phyloP scores from a whole-genome alignment of 2,329 filamentous ascomycete genomes.

The Calonectria fujianensis region DNA sequence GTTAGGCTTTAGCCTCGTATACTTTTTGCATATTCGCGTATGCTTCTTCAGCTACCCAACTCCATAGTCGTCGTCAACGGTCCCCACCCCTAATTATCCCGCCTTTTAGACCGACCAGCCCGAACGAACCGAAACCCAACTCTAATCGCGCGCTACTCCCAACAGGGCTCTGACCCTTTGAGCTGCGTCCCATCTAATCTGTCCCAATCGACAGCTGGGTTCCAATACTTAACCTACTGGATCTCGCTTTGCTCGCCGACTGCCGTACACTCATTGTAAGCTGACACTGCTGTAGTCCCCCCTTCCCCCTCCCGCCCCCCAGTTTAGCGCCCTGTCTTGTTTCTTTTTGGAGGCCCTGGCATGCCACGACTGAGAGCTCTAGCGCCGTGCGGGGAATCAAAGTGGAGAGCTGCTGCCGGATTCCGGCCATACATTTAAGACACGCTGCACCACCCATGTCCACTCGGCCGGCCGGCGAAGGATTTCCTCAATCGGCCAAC shows the following conservation, averaged over 20 bases:
- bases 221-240: background rate
- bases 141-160: slow-evolving; percentile 2
- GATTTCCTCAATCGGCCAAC: slow-evolving; percentile 34
- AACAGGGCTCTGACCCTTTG: background rate
- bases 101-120: background rate
- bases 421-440: slow-evolving; percentile 27
- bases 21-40: slow-evolving; percentile 1
- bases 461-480: slow-evolving; percentile 34
- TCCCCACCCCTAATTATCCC: background rate
- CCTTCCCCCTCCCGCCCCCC: no score
- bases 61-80: slow-evolving; percentile 14
- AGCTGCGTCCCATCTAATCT: background rate
- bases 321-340: background rate
- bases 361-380: background rate
- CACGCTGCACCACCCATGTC: slow-evolving; percentile 25
- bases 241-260: background rate
- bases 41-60: no score
- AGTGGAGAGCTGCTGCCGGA: slow-evolving; percentile 15
- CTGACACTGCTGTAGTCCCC: background rate
- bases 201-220: background rate
- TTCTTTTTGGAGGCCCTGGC: background rate
- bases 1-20: background rate
- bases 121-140: slow-evolving; percentile 5
- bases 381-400: slow-evolving; percentile 28
- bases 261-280: background rate